phyloP scores from a whole-genome alignment of 106 monocot genomes.

The Hemerocallis citrina region DNA sequence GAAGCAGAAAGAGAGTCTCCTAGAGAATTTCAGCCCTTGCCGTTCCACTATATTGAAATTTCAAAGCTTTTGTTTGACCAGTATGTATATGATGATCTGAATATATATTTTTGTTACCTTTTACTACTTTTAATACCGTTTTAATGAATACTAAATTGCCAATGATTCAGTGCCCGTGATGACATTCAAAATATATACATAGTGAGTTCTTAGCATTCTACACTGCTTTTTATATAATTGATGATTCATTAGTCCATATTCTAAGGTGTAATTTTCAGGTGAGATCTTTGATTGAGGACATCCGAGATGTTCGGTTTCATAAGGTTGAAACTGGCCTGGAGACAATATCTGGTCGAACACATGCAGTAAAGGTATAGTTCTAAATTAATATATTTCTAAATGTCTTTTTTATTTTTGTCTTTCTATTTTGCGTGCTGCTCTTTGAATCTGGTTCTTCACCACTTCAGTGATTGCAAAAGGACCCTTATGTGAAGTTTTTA shows the following conservation, averaged over 20 bases:
- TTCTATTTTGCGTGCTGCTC: neutral
- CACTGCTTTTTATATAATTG: neutral
- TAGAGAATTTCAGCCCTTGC: slow-evolving; percentile 89
- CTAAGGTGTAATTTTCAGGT: slow-evolving; percentile 37
- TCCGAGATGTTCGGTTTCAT: slow-evolving; percentile 89
- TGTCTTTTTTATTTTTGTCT: neutral
- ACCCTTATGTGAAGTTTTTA: too few species aligned
- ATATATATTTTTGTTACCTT: neutral
- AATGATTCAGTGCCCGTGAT: slow-evolving; percentile 61
- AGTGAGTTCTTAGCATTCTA: slow-evolving; percentile 33
- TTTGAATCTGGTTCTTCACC: too few species aligned
- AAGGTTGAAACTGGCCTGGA: slow-evolving; percentile 93
- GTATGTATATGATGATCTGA: slow-evolving; percentile 29
- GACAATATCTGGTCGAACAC: slow-evolving; percentile 87
- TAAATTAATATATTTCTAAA: neutral
- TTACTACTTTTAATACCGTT: slow-evolving; percentile 1
- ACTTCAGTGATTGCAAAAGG: too few species aligned
- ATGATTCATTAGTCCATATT: neutral
- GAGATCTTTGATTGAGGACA: slow-evolving; percentile 95
- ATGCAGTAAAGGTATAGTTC: slow-evolving; percentile 77
- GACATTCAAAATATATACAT: slow-evolving; percentile 81
- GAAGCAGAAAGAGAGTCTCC: slow-evolving; percentile 95
- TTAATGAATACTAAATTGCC: slow-evolving; percentile 12
- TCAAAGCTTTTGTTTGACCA: slow-evolving; percentile 87
- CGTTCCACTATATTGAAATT: slow-evolving; percentile 95